Evolutionary conservation across 73 alveolate genomes (phyloP), one percentile per base, ranked within the genome.

Genomic region (Breviolum minutum): DNA sequence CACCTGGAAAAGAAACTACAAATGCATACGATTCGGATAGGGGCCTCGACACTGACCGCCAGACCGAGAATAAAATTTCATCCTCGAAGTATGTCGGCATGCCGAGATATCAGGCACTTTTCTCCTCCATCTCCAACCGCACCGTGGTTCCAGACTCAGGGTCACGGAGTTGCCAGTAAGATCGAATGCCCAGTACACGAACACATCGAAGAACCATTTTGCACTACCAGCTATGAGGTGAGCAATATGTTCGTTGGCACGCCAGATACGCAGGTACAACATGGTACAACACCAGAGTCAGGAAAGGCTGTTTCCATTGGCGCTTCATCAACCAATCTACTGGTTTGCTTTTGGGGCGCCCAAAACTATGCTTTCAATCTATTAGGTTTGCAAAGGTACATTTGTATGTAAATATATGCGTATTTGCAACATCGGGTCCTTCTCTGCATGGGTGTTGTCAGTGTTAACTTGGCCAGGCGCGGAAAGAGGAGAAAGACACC

Each of bases 71-170:
- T 40, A 40, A 40, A 40, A 0, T 40, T 40, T 40, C 3, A 40
- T 40, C 54, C 54, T 40, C 54, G 54, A 40, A 40, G 54, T 40
- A 40, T 40, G 27, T 73, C 60, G 8, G 82, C 40, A 12, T 12
- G 24, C 81, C 26, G 27, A 24, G 32, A 77, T 30, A n/a, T 17
- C 76, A 92, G 98, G 98, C 89, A 48, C 32, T 92, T 11, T 94
- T 94, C 74, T 94, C 99, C 73, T 94, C 99, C 61, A 94, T 94
- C 71, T 94, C 99, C 94, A 77, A 94, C 73, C 99, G 99, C 12
- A 94, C 99, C 2, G 98, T 92, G 48, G 98, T 27, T 60, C 69
- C n/a, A 24, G 85, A 10, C 99, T 66, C 30, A 32, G 99, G 54
- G 3, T 40, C 54, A 40, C 3, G 54, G 54, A 40, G 54, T 14